Evolutionary conservation across 345 rosid species (phyloP).

Genomic region (Gossypium arboreum): DNA sequence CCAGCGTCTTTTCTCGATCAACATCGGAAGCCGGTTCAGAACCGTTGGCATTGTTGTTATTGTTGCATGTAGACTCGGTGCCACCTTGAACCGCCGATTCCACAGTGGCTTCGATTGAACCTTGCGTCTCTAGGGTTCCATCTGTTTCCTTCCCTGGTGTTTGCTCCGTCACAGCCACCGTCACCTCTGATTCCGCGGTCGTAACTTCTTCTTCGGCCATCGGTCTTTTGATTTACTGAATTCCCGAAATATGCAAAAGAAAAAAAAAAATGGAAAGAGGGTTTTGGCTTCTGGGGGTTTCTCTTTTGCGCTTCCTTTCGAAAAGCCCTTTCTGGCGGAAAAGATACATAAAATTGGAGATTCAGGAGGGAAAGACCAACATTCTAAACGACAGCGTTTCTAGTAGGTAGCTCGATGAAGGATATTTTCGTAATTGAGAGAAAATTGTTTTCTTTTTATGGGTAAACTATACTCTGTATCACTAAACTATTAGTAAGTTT

Average conservation of each 20-base stretch:
- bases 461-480: not conserved
- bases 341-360: not conserved
- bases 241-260: not conserved
- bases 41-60: constrained; percentile 40
- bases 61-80: constrained; percentile 63
- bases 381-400: not conserved
- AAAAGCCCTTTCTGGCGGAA: constrained; percentile 29
- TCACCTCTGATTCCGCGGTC: constrained; percentile 23
- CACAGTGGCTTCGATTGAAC: constrained; percentile 45
- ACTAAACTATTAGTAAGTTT: not conserved
- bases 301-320: not conserved
- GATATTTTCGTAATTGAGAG: no score
- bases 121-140: constrained; percentile 32
- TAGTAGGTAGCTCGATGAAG: not conserved
- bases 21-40: constrained; percentile 34
- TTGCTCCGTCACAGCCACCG: constrained; percentile 24
- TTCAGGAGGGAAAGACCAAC: not conserved
- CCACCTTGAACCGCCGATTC: constrained; percentile 44
- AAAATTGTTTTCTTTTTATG: no score
- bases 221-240: not conserved
- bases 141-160: not conserved
- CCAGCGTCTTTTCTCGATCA: constrained; percentile 54
- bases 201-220: constrained; percentile 47
- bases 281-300: not conserved
- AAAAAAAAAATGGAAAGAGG: not conserved